Evolutionary conservation across 148 eudicot genomes (phyloP).

Genomic region (Linanthus parryae): DNA sequence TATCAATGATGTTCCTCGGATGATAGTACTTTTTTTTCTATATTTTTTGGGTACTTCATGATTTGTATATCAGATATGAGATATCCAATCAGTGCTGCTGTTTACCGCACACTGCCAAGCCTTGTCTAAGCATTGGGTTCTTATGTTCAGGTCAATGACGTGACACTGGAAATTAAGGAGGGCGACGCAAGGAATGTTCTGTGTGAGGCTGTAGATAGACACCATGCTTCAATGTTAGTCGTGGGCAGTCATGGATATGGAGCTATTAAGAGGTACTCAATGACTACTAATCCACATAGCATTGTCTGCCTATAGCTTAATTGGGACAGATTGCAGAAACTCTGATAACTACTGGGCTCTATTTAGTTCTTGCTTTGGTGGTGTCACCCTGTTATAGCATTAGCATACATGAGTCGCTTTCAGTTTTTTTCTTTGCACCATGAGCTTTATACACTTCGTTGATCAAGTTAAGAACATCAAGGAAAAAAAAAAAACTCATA

Average conservation of each 20-base stretch:
- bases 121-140: conserved; percentile 4
- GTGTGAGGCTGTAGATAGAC: conserved; percentile 69
- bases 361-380: too few species aligned
- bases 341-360: neutral
- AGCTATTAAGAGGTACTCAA: conserved; percentile 70
- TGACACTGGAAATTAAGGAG: conserved; percentile 40
- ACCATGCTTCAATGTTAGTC: conserved; percentile 61
- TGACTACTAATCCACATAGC: neutral
- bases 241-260: conserved; percentile 88
- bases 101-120: neutral
- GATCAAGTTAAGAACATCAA: neutral
- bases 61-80: neutral
- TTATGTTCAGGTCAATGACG: conserved; percentile 48
- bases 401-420: too few species aligned
- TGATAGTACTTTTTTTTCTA: neutral
- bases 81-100: neutral
- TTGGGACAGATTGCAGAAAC: neutral
- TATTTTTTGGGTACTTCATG: neutral
- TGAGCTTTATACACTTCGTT: neutral
- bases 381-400: too few species aligned
- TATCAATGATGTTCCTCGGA: neutral
- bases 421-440: neutral
- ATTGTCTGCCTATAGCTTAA: neutral
- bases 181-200: conserved; percentile 84
- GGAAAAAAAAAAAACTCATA: too few species aligned